Conservation (phyloP, 1,284 basidiomycete species). For the Ceratobasidium sp. region DNA sequence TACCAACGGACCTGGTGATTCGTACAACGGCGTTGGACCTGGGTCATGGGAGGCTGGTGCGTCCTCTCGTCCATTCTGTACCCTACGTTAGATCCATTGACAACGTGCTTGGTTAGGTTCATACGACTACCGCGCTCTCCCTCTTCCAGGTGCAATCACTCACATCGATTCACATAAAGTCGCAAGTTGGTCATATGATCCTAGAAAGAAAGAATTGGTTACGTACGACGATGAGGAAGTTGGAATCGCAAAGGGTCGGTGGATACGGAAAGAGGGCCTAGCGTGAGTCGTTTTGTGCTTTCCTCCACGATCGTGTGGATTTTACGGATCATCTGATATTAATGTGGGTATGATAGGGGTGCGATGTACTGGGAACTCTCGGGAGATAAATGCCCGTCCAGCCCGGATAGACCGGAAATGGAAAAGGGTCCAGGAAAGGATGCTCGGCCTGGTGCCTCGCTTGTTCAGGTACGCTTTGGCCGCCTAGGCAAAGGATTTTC, state of each 20-base stretch:
- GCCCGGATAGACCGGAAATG: constrained; percentile 65
- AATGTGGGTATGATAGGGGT: constrained; percentile 44
- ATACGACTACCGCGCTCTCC: constrained; percentile 81
- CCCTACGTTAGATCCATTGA: constrained; percentile 47
- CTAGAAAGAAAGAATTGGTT: constrained; percentile 72
- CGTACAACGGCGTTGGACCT: constrained; percentile 78
- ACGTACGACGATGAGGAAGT: constrained; percentile 79
- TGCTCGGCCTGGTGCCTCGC: constrained; percentile 23
- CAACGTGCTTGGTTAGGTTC: not conserved
- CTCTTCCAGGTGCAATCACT: constrained; percentile 69
- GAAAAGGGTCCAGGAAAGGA: constrained; percentile 72
- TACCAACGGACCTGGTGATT: constrained; percentile 79
- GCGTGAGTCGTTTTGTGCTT: constrained; percentile 75
- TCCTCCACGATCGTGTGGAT: constrained; percentile 12
- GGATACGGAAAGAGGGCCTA: constrained; percentile 72
- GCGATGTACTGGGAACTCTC: constrained; percentile 77
- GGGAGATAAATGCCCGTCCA: constrained; percentile 69
- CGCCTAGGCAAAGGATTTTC: not conserved
- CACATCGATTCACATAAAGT: constrained; percentile 63
- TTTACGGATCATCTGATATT: not conserved
- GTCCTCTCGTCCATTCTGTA: not conserved
- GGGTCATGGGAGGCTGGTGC: constrained; percentile 76
- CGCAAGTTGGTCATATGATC: constrained; percentile 80
- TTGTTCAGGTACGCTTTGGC: constrained; percentile 14
- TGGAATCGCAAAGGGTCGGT: constrained; percentile 73